Conservation (phyloP, 169 alveolate genomes). For the Eimeria falciformis region DNA sequence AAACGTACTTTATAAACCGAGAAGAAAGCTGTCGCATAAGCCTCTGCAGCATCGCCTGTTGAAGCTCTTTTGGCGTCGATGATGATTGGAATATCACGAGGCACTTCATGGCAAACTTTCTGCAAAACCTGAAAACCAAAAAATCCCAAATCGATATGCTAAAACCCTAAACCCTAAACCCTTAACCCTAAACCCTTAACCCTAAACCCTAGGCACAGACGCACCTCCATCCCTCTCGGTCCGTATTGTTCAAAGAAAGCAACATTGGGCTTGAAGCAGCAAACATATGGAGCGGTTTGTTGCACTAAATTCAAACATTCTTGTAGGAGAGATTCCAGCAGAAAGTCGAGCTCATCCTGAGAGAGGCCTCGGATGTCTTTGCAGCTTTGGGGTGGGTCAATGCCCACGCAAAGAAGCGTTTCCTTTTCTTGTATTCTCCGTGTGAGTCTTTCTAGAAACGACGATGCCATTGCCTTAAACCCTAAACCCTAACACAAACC, state of each 20-base stretch:
- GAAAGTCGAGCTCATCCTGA: neutral
- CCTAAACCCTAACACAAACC: neutral
- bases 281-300: conserved; percentile 73
- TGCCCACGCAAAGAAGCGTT: conserved; percentile 81
- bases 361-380: neutral
- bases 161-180: too few species aligned
- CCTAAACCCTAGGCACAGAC: too few species aligned
- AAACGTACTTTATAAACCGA: conserved; percentile 63
- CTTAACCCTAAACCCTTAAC: too few species aligned
- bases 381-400: conserved; percentile 76
- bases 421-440: conserved; percentile 77
- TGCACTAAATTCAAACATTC: conserved; percentile 76
- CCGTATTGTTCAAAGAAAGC: conserved; percentile 84
- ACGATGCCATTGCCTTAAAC: conserved; percentile 40
- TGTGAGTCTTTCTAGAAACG: conserved; percentile 79
- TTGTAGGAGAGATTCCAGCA: conserved; percentile 71
- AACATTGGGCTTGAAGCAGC: conserved; percentile 81
- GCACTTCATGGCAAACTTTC: conserved; percentile 72
- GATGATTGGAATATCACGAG: conserved; percentile 81
- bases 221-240: conserved; percentile 73
- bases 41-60: conserved; percentile 81
- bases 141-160: neutral
- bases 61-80: conserved; percentile 83
- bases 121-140: conserved; percentile 73
- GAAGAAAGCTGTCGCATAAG: conserved; percentile 74